Percentiles rank a stretch among this genome's conserved stretches.
phyloP scores from a whole-genome alignment of 2,329 filamentous ascomycete genomes.

The Berkeleyomyces rouxiae region DNA sequence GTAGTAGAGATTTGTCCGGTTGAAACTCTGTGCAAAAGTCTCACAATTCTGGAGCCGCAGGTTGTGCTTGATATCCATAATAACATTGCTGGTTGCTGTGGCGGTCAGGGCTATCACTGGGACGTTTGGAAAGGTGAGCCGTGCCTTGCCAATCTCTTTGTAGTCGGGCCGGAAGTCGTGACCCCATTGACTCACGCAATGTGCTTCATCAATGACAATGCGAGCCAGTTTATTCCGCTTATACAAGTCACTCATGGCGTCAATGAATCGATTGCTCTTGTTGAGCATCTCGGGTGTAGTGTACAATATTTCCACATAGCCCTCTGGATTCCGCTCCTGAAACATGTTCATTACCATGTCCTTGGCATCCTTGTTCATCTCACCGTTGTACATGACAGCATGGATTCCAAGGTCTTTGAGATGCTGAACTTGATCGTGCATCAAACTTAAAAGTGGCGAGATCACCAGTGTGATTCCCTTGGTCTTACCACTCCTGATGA shows the following conservation, averaged over 20 bases:
- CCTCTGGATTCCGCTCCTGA: conserved; percentile 47
- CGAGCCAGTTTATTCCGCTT: conserved; percentile 58
- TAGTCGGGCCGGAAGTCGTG: conserved; percentile 97
- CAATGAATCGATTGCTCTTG: conserved; percentile 56
- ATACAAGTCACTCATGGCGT: conserved; percentile 52
- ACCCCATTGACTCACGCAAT: conserved; percentile 98
- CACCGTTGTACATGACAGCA: conserved; percentile 68
- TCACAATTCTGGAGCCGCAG: conserved; percentile 67
- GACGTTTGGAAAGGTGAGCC: conserved; percentile 55
- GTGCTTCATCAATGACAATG: conserved; percentile 95
- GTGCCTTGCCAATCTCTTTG: conserved; percentile 63
- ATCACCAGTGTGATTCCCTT: conserved; percentile 80
- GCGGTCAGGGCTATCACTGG: conserved; percentile 92
- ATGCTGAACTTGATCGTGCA: conserved; percentile 92
- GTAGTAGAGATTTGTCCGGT: conserved; percentile 86
- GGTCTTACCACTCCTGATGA: conserved; percentile 66
- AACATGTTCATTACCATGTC: conserved; percentile 49
- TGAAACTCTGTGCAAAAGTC: conserved; percentile 84
- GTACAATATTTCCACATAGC: conserved; percentile 73
- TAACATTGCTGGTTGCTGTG: conserved; percentile 86
- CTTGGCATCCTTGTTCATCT: conserved; percentile 47
- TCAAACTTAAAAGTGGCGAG: conserved; percentile 85
- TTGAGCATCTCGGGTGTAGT: conserved; percentile 94
- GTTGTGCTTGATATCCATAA: conserved; percentile 79
- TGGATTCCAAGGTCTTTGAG: conserved; percentile 58